Evolutionary conservation across 805 yeast species (phyloP).

Genomic region (Cyberlindnera sargentensis): DNA sequence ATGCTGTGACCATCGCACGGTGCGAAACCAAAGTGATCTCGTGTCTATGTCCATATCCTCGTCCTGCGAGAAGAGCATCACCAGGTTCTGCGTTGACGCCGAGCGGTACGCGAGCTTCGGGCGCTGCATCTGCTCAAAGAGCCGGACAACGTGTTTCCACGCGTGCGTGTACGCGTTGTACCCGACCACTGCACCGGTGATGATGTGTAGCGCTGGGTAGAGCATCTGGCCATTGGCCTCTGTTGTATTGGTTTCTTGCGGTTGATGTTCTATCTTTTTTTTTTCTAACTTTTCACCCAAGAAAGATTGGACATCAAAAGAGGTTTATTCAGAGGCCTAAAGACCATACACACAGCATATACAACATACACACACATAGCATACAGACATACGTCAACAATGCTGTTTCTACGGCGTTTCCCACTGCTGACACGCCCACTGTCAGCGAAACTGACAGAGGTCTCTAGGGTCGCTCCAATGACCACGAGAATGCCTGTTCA

Average conservation of each 20-base stretch:
- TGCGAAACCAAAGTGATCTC: background rate
- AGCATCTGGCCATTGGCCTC: background rate
- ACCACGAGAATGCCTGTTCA: no score
- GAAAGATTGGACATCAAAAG: no score
- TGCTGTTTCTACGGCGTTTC: background rate
- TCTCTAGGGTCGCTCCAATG: no score
- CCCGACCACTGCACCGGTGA: conserved; percentile 4
- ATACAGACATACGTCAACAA: no score
- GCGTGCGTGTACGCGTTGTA: conserved; percentile 14
- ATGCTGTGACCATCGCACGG: conserved; percentile 1
- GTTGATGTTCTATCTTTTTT: no score
- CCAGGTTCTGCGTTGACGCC: conserved; percentile 5
- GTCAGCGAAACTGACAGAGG: background rate
- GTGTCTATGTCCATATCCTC: no score
- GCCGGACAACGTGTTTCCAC: conserved; percentile 17
- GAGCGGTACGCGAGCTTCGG: conserved; percentile 3
- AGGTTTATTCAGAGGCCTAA: no score
- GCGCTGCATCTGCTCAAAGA: conserved; percentile 15
- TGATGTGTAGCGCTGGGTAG: conserved; percentile 1
- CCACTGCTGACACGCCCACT: background rate
- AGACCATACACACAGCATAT: no score
- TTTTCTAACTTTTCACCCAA: no score
- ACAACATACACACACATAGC: no score
- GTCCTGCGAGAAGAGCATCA: conserved; percentile 1
- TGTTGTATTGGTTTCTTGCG: background rate